These are phyloP conservation scores for Thermomucor indicae-seudaticae DNA, from an alignment of 371 early-diverging fungal species.

Conservation along the genomic window DNA sequence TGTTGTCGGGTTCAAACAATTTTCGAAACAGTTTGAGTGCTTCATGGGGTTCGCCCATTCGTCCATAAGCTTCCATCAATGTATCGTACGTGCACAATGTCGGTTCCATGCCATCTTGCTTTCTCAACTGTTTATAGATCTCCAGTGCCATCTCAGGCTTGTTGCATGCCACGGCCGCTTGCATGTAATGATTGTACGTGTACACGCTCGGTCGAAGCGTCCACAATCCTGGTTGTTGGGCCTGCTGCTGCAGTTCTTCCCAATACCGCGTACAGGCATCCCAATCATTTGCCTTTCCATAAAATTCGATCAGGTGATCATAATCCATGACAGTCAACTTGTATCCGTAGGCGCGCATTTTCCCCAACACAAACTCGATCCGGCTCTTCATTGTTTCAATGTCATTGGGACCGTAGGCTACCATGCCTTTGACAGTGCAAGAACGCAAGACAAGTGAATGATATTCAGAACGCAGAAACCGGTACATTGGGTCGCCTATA, in stretches of 20 bases:
- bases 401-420: constrained; percentile 19
- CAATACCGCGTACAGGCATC: constrained; percentile 19
- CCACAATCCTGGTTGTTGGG: not conserved
- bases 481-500: no score
- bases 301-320: constrained; percentile 38
- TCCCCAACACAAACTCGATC: constrained; percentile 19
- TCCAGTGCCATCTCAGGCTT: constrained; percentile 22
- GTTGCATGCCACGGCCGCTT: constrained; percentile 26
- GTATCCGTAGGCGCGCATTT: constrained; percentile 16
- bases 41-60: constrained; percentile 23
- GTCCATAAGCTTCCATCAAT: constrained; percentile 38
- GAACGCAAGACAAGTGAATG: constrained; percentile 36
- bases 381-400: constrained; percentile 23
- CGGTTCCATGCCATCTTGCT: constrained; percentile 13
- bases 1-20: constrained; percentile 6
- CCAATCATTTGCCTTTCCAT: constrained; percentile 32
- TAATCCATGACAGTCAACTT: constrained; percentile 37
- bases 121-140: constrained; percentile 20
- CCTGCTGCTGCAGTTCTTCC: constrained; percentile 12
- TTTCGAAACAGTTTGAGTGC: constrained; percentile 28
- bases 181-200: constrained; percentile 39
- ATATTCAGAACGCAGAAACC: constrained; percentile 19
- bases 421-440: constrained; percentile 20
- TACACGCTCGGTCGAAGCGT: constrained; percentile 14
- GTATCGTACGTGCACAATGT: constrained; percentile 31